Base-by-base conservation (phyloP, 192 early-diverging fungal species). In the Podila horticola region DNA sequence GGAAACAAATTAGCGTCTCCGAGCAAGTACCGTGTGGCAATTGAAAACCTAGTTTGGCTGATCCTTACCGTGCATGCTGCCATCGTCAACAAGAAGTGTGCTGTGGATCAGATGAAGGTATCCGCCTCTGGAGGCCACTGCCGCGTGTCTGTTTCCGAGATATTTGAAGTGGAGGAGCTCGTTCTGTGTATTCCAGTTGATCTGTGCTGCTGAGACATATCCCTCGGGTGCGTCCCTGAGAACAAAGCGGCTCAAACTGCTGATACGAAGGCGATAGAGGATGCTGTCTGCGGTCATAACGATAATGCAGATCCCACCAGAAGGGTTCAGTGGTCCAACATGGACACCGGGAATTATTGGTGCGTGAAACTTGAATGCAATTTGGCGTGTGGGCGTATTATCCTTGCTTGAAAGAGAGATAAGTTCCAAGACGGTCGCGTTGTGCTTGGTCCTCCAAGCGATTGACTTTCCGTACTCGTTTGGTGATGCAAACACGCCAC, bases 361-460 rank as follows among this genome's bases (percentile, higher is more conserved):
- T 9, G 77, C 77, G 57, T 73, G 71, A 26, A 81, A 73, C 29
- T 41, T 65, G 24, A 81, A 81, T 41, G 77, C 63, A 8, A 81
- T 81, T 11, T 66, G 77, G 55, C 71, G 71, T 5, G 77, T 73
- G 15, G 69, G 62, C 0, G 61, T 61, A 57, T 81, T 81, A 33
- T 81, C 77, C 57, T 81, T 81, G 45, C 77, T 64, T 19, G 77
- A 69, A 28, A 81, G 60, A 3, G 71, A 73, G n/a, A 64, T 52
- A 3, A 81, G 66, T 34, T 81, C 77, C 24, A 81, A 52, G 0
- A 58, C 26, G 7, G 71, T 61, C 26, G 77, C 77, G 45, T 81
- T 81, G 7, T 69, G 57, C 20, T 28, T 69, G 4, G 77, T 81
- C 58, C 77, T 72, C 77, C 77, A 81, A 20, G 69, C 77, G 36